Evolutionary conservation across 495 filamentous ascomycete species (phyloP).

Genomic region (Tuber indicum): DNA sequence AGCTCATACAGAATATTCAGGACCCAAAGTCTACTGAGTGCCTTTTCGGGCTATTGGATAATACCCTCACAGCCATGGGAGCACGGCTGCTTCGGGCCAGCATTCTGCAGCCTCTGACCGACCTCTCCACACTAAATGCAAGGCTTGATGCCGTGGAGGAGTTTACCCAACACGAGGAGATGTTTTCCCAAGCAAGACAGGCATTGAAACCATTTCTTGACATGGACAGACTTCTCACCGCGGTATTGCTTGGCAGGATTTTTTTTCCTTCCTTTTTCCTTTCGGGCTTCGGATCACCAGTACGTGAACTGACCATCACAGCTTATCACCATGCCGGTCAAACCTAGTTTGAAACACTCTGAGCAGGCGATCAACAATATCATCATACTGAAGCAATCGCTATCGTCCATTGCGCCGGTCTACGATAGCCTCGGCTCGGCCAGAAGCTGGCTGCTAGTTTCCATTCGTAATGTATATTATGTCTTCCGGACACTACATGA

Average conservation of each 20-base stretch:
- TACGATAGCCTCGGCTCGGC: slow-evolving; percentile 62
- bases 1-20: slow-evolving; percentile 82
- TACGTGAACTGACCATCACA: slow-evolving; percentile 43
- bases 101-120: slow-evolving; percentile 83
- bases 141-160: slow-evolving; percentile 83
- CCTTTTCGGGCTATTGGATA: slow-evolving; percentile 76
- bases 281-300: slow-evolving; percentile 14
- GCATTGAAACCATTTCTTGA: slow-evolving; percentile 69
- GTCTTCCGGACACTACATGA: slow-evolving; percentile 8
- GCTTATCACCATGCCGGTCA: slow-evolving; percentile 62
- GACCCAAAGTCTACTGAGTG: slow-evolving; percentile 66
- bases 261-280: slow-evolving; percentile 1
- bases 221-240: slow-evolving; percentile 60
- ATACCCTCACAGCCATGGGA: slow-evolving; percentile 83
- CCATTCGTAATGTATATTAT: slow-evolving; percentile 55
- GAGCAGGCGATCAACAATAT: slow-evolving; percentile 81
- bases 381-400: slow-evolving; percentile 76
- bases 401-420: slow-evolving; percentile 60
- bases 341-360: slow-evolving; percentile 57
- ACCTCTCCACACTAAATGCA: slow-evolving; percentile 49
- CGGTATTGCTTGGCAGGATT: slow-evolving; percentile 43
- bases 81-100: slow-evolving; percentile 70
- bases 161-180: slow-evolving; percentile 72
- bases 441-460: slow-evolving; percentile 57
- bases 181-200: slow-evolving; percentile 72